Conservation (phyloP, 495 filamentous ascomycete genomes). For the Annulohypoxylon nitens region DNA sequence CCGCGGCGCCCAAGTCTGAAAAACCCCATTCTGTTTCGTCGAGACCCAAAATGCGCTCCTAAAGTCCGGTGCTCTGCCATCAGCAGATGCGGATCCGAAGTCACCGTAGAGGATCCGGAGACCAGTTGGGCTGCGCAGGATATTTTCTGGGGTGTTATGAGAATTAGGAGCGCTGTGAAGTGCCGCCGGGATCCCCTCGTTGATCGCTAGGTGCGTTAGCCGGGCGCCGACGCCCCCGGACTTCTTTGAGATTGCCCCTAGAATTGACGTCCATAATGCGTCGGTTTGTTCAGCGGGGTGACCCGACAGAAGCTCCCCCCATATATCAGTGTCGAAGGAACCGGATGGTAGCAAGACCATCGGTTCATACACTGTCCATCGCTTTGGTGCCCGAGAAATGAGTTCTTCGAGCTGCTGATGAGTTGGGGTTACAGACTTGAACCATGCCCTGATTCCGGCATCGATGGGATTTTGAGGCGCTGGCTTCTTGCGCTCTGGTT, state of each 20-base stretch:
- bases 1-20: constrained; percentile 86
- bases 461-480: constrained; percentile 37
- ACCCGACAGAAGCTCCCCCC: constrained; percentile 58
- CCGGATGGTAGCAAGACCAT: constrained; percentile 75
- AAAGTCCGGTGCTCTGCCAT: constrained; percentile 62
- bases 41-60: constrained; percentile 78
- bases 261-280: constrained; percentile 64
- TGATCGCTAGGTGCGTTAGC: constrained; percentile 78
- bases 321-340: constrained; percentile 65
- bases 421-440: constrained; percentile 17
- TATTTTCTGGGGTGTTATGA: constrained; percentile 61
- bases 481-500: constrained; percentile 24
- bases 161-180: neutral
- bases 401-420: constrained; percentile 40
- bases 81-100: constrained; percentile 66
- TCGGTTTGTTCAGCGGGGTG: constrained; percentile 17
- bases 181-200: constrained; percentile 73
- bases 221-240: constrained; percentile 45
- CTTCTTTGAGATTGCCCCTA: no score
- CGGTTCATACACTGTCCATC: constrained; percentile 77
- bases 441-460: constrained; percentile 45
- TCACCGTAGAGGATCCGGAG: constrained; percentile 74
- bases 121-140: constrained; percentile 73
- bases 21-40: constrained; percentile 79
- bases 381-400: constrained; percentile 65